Percentiles rank a stretch among this genome's conserved stretches.
phyloP scores from a whole-genome alignment of 1,284 basidiomycete species.

The Kalmanozyma brasiliensis region DNA sequence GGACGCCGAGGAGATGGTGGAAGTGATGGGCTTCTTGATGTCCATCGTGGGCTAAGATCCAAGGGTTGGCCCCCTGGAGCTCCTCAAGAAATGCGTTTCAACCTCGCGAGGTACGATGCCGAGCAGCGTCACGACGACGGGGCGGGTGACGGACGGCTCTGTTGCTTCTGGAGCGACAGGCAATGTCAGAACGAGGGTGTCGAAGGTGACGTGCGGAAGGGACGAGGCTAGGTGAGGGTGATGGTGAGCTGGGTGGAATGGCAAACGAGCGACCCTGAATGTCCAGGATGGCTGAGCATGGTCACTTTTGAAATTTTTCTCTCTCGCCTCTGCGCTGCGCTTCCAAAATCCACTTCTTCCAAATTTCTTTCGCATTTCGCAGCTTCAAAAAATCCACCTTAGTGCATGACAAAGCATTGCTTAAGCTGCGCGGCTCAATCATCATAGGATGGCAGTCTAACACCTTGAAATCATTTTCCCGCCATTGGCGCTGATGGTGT shows the following conservation, averaged over 20 bases:
- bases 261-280: conserved; percentile 10
- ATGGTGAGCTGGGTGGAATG: neutral
- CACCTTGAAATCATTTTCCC: neutral
- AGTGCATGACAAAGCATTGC: conserved; percentile 7
- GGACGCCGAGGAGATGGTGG: conserved; percentile 84
- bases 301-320: conserved; percentile 35
- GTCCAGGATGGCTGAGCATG: conserved; percentile 14
- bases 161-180: too few relatives aligned
- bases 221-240: neutral
- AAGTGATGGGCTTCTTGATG: conserved; percentile 86
- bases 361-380: conserved; percentile 1
- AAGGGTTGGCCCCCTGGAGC: conserved; percentile 31
- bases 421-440: too few relatives aligned
- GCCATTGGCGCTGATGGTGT: neutral
- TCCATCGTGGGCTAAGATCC: conserved; percentile 76
- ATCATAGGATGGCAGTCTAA: neutral
- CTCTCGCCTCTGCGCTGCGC: too few relatives aligned
- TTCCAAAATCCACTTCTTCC: conserved; percentile 19
- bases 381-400: conserved; percentile 21
- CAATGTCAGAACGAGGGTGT: too few relatives aligned
- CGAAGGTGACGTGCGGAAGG: neutral
- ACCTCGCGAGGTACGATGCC: conserved; percentile 14
- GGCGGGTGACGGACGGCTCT: neutral
- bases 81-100: conserved; percentile 13
- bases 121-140: conserved; percentile 6